These are phyloP conservation scores for Phialemoniopsis sp. DNA, from an alignment of 2,329 filamentous ascomycete genomes.

Conservation along the genomic window DNA sequence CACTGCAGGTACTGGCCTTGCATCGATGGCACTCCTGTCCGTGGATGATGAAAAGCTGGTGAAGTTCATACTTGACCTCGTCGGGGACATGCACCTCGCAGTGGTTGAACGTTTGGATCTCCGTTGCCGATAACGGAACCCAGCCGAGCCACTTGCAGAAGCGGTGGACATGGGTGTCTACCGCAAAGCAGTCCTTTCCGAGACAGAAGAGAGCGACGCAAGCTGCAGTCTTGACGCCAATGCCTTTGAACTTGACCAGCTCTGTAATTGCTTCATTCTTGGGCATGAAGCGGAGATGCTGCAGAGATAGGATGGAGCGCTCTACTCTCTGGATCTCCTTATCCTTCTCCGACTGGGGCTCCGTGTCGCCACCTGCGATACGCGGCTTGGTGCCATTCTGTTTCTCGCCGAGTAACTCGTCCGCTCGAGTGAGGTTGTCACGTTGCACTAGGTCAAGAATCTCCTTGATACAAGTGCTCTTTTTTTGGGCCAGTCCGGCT, in stretches of 20 bases:
- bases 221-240: constrained; percentile 50
- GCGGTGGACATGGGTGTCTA: constrained; percentile 49
- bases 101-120: constrained; percentile 45
- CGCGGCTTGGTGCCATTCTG: too few relatives aligned
- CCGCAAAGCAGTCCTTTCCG: constrained; percentile 41
- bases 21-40: constrained; percentile 41
- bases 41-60: constrained; percentile 43
- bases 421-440: not conserved
- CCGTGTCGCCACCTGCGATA: not conserved
- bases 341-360: not conserved
- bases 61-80: constrained; percentile 44
- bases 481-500: constrained; percentile 68
- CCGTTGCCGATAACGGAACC: constrained; percentile 32
- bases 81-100: constrained; percentile 42
- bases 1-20: constrained; percentile 19
- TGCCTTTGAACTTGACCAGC: constrained; percentile 43
- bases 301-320: constrained; percentile 50
- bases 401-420: not conserved
- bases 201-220: constrained; percentile 50
- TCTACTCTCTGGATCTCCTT: not conserved
- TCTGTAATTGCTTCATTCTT: constrained; percentile 45
- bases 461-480: constrained; percentile 67
- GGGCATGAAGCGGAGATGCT: constrained; percentile 37
- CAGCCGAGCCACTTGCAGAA: constrained; percentile 45
- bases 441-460: constrained; percentile 40